These are phyloP conservation scores for Digitaria exilis DNA, from an alignment of 202 grass and related monocot genomes.

Conservation along the genomic window DNA sequence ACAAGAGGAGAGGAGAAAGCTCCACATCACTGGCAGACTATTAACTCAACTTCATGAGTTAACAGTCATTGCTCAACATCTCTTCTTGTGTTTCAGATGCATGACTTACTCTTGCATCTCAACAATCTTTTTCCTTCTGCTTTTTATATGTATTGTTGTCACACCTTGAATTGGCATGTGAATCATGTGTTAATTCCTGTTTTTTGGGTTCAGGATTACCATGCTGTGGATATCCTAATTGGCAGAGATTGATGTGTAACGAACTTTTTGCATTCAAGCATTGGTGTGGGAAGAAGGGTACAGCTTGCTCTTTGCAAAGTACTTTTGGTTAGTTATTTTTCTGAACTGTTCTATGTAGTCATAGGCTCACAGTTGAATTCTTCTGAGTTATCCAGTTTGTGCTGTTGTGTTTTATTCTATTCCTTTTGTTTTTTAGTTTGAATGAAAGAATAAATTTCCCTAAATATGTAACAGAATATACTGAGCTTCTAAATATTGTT, in stretches of 20 bases:
- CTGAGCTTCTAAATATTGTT: neutral
- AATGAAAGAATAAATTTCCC: neutral
- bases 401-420: neutral
- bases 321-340: slow-evolving; percentile 11
- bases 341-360: slow-evolving; percentile 1
- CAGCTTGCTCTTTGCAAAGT: slow-evolving; percentile 96
- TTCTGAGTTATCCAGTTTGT: neutral
- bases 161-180: slow-evolving; percentile 13
- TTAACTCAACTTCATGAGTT: neutral
- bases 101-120: neutral
- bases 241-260: slow-evolving; percentile 98
- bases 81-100: neutral
- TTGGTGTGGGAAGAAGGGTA: slow-evolving; percentile 81
- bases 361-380: neutral
- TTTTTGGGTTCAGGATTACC: slow-evolving; percentile 70
- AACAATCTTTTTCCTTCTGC: neutral
- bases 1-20: neutral
- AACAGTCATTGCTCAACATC: slow-evolving; percentile 11
- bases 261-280: slow-evolving; percentile 98
- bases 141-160: slow-evolving; percentile 9
- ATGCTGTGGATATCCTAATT: slow-evolving; percentile 90
- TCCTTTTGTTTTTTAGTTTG: neutral
- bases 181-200: slow-evolving; percentile 21
- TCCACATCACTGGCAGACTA: neutral
- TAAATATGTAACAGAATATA: neutral